These are phyloP conservation scores for Neofusicoccum ribis DNA, from an alignment of 2,329 filamentous ascomycete genomes.

Conservation along the genomic window DNA sequence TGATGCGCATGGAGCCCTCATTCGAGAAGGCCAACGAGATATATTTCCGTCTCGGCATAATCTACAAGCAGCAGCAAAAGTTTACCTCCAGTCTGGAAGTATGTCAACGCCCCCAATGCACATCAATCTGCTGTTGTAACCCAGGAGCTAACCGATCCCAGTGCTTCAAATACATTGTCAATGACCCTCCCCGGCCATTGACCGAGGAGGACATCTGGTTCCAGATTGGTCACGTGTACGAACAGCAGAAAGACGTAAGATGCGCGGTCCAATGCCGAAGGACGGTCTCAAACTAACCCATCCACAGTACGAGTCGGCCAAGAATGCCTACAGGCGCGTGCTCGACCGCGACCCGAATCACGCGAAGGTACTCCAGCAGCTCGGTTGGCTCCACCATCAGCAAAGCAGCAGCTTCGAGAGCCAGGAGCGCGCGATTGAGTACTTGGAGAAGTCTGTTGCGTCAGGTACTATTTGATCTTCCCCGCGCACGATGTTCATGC, in stretches of 20 bases:
- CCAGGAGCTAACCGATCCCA: slow-evolving; percentile 39
- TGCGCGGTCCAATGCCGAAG: not conserved
- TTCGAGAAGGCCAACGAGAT: slow-evolving; percentile 99
- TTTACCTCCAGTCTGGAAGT: slow-evolving; percentile 91
- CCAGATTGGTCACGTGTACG: slow-evolving; percentile 97
- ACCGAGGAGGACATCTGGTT: slow-evolving; percentile 99
- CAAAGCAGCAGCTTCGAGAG: slow-evolving; percentile 88
- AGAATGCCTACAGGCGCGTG: slow-evolving; percentile 87
- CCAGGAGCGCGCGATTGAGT: slow-evolving; percentile 95
- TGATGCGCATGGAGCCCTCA: slow-evolving; percentile 97
- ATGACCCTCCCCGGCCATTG: slow-evolving; percentile 83
- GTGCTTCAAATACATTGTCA: slow-evolving; percentile 99
- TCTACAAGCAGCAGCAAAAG: slow-evolving; percentile 98
- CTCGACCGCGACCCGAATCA: slow-evolving; percentile 94
- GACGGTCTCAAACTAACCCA: slow-evolving; percentile 28
- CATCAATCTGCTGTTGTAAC: no score
- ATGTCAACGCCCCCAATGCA: slow-evolving; percentile 26
- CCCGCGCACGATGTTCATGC: not conserved
- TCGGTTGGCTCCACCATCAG: slow-evolving; percentile 97
- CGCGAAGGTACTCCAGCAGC: slow-evolving; percentile 95
- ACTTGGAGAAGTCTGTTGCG: slow-evolving; percentile 92
- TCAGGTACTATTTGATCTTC: slow-evolving; percentile 63
- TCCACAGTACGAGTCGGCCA: slow-evolving; percentile 84
- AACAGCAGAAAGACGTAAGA: slow-evolving; percentile 97
- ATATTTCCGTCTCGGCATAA: slow-evolving; percentile 98